These are phyloP conservation scores for Nicotiana benthamiana DNA, from an alignment of 257 asterid species.

Conservation along the genomic window DNA sequence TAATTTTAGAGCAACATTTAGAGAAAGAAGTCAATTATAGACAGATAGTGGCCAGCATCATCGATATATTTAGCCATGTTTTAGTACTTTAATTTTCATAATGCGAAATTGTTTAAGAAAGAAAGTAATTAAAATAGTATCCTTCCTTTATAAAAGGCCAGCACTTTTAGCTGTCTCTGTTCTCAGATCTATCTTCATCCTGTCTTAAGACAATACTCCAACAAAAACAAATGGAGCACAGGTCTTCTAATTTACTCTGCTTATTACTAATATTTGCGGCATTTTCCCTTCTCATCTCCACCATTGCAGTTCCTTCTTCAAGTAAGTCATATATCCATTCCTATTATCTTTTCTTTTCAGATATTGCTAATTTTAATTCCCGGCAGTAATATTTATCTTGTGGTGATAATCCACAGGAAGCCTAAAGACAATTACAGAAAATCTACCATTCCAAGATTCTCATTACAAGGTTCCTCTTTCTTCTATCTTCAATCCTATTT, in stretches of 20 bases:
- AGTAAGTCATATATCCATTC: constrained; percentile 16
- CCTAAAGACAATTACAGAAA: constrained; percentile 14
- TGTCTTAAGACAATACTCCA: not conserved
- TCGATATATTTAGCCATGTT: not conserved
- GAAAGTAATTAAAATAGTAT: not conserved
- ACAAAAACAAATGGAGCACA: constrained; percentile 11
- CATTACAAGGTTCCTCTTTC: not conserved
- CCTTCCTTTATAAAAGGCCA: not conserved
- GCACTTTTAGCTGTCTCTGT: not conserved
- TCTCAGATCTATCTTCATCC: not conserved
- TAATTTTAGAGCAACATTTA: not conserved
- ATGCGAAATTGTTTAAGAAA: not conserved
- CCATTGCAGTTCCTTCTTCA: constrained; percentile 34
- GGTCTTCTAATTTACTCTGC: not conserved
- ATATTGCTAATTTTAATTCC: not conserved
- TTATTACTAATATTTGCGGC: constrained; percentile 15
- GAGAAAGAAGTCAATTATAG: not conserved
- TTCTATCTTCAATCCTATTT: not conserved
- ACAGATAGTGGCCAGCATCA: not conserved
- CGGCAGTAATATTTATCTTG: not conserved
- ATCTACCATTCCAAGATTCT: constrained; percentile 7
- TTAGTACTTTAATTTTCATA: not conserved
- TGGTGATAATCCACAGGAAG: constrained; percentile 27
- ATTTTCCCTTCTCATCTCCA: constrained; percentile 15
- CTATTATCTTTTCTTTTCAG: too few relatives aligned